A percentile compares a stretch with the other conserved stretches of the same genome.
Conservation (phyloP, 2,329 filamentous ascomycete genomes). For the Monilinia aucupariae region DNA sequence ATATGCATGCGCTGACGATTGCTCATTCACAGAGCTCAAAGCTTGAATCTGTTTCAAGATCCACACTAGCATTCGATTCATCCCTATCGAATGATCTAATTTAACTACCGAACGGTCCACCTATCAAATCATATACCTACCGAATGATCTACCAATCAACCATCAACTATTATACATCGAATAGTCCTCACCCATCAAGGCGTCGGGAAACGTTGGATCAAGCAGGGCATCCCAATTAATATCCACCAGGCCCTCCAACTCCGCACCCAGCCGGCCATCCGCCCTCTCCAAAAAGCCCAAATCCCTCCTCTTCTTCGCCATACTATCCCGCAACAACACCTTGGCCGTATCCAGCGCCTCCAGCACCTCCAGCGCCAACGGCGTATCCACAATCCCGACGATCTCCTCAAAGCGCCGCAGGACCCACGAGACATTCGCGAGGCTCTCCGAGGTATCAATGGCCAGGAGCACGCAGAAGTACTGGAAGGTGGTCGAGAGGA, state of each 20-base stretch:
- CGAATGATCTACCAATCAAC: background rate
- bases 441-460: slow-evolving; percentile 23
- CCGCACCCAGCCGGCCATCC: slow-evolving; percentile 3
- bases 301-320: slow-evolving; percentile 22
- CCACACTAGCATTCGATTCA: background rate
- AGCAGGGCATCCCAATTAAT: slow-evolving; percentile 28
- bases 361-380: slow-evolving; percentile 25
- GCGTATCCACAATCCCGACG: slow-evolving; percentile 19
- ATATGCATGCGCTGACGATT: no score
- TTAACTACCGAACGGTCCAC: background rate
- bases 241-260: slow-evolving; percentile 14
- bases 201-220: slow-evolving; percentile 20
- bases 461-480: slow-evolving; percentile 26
- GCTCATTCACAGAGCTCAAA: no score
- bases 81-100: no score
- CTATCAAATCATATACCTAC: background rate
- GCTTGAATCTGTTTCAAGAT: background rate
- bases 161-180: slow-evolving; percentile 6
- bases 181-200: slow-evolving; percentile 13
- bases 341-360: slow-evolving; percentile 26
- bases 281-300: slow-evolving; percentile 21
- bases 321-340: slow-evolving; percentile 24
- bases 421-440: slow-evolving; percentile 22
- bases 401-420: slow-evolving; percentile 23
- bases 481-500: slow-evolving; percentile 25